Evolutionary conservation across 192 early-diverging fungal species (phyloP).

Genomic region (Haplosporangium gracile): DNA sequence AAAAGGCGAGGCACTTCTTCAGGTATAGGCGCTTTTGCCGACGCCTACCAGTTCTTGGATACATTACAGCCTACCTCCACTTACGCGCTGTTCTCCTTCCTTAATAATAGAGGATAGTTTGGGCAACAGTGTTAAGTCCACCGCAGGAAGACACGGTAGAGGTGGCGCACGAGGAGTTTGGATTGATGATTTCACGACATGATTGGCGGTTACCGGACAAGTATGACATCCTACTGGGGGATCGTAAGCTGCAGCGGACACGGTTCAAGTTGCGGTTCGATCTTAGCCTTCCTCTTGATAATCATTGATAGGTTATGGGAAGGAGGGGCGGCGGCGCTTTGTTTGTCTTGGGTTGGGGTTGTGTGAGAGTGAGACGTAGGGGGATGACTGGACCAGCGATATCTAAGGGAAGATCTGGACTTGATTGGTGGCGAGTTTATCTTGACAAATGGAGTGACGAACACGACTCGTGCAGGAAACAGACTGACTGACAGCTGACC

Average conservation of each 20-base stretch:
- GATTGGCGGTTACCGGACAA: not conserved
- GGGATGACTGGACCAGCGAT: too few relatives aligned
- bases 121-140: not conserved
- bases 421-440: too few relatives aligned
- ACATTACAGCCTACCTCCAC: not conserved
- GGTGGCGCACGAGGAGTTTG: not conserved
- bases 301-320: not conserved
- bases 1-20: not conserved
- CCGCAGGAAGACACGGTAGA: not conserved
- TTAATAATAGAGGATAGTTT: not conserved
- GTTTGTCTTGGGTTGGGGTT: not conserved
- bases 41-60: not conserved
- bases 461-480: too few relatives aligned
- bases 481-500: too few relatives aligned
- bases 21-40: not conserved
- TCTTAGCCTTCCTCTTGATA: not conserved
- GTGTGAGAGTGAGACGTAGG: too few relatives aligned
- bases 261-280: constrained; percentile 2
- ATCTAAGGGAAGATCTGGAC: too few relatives aligned
- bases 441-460: too few relatives aligned
- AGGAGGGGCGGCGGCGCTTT: not conserved
- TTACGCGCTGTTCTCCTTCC: too few relatives aligned
- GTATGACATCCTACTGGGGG: not conserved
- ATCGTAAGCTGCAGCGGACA: not conserved
- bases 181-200: not conserved